phyloP scores from a whole-genome alignment of 192 early-diverging fungal species.

The Backusella macrospora region DNA sequence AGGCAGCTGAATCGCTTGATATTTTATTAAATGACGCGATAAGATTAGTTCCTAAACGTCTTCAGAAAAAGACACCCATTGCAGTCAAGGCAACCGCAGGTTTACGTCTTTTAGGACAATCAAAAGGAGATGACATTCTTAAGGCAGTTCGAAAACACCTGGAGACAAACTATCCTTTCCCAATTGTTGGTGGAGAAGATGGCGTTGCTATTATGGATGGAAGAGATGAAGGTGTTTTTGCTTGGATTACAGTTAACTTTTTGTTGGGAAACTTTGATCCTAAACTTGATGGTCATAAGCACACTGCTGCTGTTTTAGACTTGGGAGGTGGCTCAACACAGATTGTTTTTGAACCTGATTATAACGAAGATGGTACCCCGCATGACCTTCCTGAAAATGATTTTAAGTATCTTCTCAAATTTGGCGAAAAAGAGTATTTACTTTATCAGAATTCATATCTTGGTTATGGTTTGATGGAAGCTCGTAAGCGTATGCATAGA shows the following conservation, averaged over 20 bases:
- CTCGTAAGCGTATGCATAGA: constrained; percentile 51
- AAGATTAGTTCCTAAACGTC: constrained; percentile 58
- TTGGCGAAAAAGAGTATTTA: constrained; percentile 65
- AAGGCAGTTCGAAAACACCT: constrained; percentile 62
- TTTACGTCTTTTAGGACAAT: constrained; percentile 67
- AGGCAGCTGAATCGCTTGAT: constrained; percentile 77
- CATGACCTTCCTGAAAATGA: constrained; percentile 51
- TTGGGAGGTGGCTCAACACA: constrained; percentile 90
- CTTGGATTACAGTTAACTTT: constrained; percentile 91
- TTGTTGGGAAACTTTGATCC: constrained; percentile 67
- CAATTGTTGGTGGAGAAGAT: constrained; percentile 50
- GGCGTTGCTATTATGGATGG: constrained; percentile 88
- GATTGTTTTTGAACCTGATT: constrained; percentile 84
- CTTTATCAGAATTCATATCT: constrained; percentile 91
- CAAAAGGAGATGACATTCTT: constrained; percentile 71
- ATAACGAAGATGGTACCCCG: constrained; percentile 32
- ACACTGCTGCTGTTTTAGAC: constrained; percentile 85
- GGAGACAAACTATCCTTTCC: constrained; percentile 68
- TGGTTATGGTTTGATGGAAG: constrained; percentile 85
- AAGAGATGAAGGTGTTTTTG: constrained; percentile 85
- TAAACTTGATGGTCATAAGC: constrained; percentile 1
- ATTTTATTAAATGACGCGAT: constrained; percentile 65
- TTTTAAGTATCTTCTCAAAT: constrained; percentile 64
- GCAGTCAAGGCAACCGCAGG: constrained; percentile 90
- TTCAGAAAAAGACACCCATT: constrained; percentile 74